Evolutionary conservation across 2,329 filamentous ascomycete genomes (phyloP), one percentile per base, ranked within the genome.

Genomic region (Zalaria sp.): DNA sequence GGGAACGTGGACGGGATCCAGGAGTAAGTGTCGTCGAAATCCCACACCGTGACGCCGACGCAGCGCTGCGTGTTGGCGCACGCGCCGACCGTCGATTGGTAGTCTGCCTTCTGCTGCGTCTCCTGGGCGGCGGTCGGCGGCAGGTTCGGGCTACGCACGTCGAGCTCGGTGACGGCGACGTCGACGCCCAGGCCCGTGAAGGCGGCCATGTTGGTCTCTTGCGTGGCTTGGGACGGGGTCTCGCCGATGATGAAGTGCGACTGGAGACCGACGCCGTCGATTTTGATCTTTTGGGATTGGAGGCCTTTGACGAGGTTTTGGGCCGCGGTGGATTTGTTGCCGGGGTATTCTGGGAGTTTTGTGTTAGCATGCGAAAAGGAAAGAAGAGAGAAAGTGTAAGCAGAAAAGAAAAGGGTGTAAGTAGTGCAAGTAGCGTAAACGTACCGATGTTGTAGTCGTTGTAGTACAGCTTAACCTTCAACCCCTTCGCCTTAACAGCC

Each of bases 261-360:
- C 53, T 81, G 75, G 50, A 79, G 62, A 9, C 77, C 77, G 4
- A 81, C 66, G 41, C 77, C 76, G 47, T 81, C 71, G 47, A 81
- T 76, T 34, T 63, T 52, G 38, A 62, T 56, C 4, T 55, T 54
- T n/a, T 59, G 57, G 1, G 54, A 53, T 38, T 57, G 46, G 37
- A 66, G 57, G 27, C 54, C 53, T 41, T 57, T 56, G 45, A 59
- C 55, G 35, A 65, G 57, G 18, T 29, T 38, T 31, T 53, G 53
- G 3, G 60, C 55, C n/a, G 58, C 57, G 35, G 45, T 50, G 28
- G 54, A 49, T 43, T 68, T 69, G n/a, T 68, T 65, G 9, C 72
- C 69, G 5, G 68, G 63, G 3, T 57, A 63, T 58, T 80, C 77
- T 18, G 18, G 18, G 18, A 18, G 18, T 18, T 18, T 18, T 18